Evolutionary conservation across 441 rosid genomes (phyloP).

Genomic region (Hura crepitans): DNA sequence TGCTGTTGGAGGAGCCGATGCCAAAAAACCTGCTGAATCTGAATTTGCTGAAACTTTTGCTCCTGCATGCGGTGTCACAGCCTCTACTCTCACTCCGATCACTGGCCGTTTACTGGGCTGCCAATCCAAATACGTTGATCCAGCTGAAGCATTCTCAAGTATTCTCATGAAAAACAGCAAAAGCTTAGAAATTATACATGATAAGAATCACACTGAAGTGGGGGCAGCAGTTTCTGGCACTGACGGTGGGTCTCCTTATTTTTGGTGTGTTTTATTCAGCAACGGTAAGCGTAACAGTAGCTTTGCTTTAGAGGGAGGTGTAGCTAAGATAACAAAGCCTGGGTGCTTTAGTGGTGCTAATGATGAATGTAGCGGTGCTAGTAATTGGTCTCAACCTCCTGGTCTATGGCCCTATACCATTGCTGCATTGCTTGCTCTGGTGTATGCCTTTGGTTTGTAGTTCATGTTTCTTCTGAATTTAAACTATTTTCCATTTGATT

Average conservation of each 20-base stretch:
- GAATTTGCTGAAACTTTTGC: slow-evolving; percentile 54
- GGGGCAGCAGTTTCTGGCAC: slow-evolving; percentile 60
- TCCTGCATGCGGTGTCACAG: slow-evolving; percentile 52
- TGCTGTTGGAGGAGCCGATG: slow-evolving; percentile 53
- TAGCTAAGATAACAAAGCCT: slow-evolving; percentile 44
- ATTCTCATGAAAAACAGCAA: slow-evolving; percentile 45
- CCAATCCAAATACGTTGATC: slow-evolving; percentile 43
- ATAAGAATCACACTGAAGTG: slow-evolving; percentile 60
- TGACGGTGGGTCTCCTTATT: slow-evolving; percentile 61
- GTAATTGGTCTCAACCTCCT: slow-evolving; percentile 22
- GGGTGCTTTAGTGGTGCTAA: slow-evolving; percentile 78
- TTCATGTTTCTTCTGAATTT: slow-evolving; percentile 10
- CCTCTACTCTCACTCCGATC: slow-evolving; percentile 47
- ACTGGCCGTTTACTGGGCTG: slow-evolving; percentile 70
- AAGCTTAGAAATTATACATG: slow-evolving; percentile 50
- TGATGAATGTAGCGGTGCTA: slow-evolving; percentile 49
- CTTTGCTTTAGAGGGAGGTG: slow-evolving; percentile 49
- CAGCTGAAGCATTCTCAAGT: slow-evolving; percentile 53
- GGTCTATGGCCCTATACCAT: slow-evolving; percentile 26
- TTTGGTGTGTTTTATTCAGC: slow-evolving; percentile 77
- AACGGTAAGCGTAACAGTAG: slow-evolving; percentile 51
- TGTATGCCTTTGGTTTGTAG: slow-evolving; percentile 37
- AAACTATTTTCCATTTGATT: slow-evolving; percentile 13
- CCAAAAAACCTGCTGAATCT: slow-evolving; percentile 62
- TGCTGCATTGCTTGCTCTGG: slow-evolving; percentile 30